Base-by-base conservation (phyloP, 768 basidiomycete species). In the Mrakia gelida region DNA sequence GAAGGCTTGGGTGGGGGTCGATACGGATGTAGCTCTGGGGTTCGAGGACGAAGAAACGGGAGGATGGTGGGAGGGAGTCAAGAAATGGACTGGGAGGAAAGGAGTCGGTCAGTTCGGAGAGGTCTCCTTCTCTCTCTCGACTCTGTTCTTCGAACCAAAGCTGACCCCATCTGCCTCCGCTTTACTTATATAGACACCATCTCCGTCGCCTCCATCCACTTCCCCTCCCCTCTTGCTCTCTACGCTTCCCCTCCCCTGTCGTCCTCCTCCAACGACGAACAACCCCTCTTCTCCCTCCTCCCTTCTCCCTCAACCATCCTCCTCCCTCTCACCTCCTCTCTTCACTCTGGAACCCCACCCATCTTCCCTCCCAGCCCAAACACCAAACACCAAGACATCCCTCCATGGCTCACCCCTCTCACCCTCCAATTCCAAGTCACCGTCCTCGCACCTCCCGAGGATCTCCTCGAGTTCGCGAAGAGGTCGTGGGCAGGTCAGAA, bases 1-100 rank as follows among this genome's bases (percentile, higher is more conserved):
- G 21, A 79, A 79, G 2, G 75, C 83, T 0, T 56, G 72, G 4
- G 80, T 81, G 13, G 84, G 83, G 3, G 80, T 85, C 54, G 84
- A 85, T 77, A 80, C 80, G 0, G 83, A 84, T 74, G 56, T 54
- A 5, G 81, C 81, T 0, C 49, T 85, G 11, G 84, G 84, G 2
- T 75, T 84, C 26, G 52, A 63, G 2, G 61, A 52, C 23, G 81
- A 79, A 5, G 49, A 11, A 18, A 62, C 52, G 23, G 74, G 73
- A 28, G 38, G 74, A 75, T 30, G 83, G 81, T 18, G 80, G 81
- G 52, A 73, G 80, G 68, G 82, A 80, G 1, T 71, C 71, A 26
- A 82, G 82, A 9, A 80, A 81, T 26, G 80, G 28, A 1, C 83
- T 83, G 84, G 83, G 82, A 83, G 83, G 32, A 32, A 30, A 38